Evolutionary conservation across 768 basidiomycete species (phyloP).

Genomic region (Calocybe indica): DNA sequence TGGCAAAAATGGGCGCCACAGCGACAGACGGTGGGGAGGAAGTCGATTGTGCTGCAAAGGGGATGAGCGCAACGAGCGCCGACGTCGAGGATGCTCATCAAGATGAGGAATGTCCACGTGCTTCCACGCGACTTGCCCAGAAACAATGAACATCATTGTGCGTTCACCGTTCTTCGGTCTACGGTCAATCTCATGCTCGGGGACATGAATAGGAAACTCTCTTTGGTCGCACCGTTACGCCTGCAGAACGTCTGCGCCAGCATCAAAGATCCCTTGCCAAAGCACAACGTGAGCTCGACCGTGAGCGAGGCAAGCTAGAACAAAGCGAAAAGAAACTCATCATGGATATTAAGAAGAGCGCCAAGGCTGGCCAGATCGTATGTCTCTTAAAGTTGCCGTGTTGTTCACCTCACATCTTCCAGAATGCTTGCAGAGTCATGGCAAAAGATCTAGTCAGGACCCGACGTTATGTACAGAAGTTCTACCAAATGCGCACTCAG

Average conservation of each 20-base stretch:
- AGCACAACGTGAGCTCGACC: constrained; percentile 96
- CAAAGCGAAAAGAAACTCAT: constrained; percentile 96
- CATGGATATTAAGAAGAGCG: constrained; percentile 92
- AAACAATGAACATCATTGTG: constrained; percentile 73
- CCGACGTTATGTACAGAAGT: constrained; percentile 92
- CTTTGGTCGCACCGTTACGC: constrained; percentile 91
- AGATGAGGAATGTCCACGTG: background rate
- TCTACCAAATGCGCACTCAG: constrained; percentile 98
- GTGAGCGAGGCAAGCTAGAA: constrained; percentile 91
- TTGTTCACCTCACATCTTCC: constrained; percentile 15
- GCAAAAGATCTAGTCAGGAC: constrained; percentile 98
- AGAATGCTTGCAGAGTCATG: constrained; percentile 99
- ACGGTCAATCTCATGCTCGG: constrained; percentile 4
- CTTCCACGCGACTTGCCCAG: background rate
- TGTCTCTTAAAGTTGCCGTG: constrained; percentile 6
- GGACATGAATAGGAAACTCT: constrained; percentile 69
- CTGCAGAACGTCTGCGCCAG: constrained; percentile 93
- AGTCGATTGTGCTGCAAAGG: constrained; percentile 60
- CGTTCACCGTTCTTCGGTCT: constrained; percentile 14
- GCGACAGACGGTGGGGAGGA: constrained; percentile 68
- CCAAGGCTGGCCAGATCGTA: constrained; percentile 93
- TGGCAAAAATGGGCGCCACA: constrained; percentile 61
- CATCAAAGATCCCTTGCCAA: constrained; percentile 95
- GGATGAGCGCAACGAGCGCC: constrained; percentile 62
- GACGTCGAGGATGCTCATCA: constrained; percentile 31